These are phyloP conservation scores for Penicillium sp. DNA, from an alignment of 2,329 filamentous ascomycete species.

Conservation along the genomic window DNA sequence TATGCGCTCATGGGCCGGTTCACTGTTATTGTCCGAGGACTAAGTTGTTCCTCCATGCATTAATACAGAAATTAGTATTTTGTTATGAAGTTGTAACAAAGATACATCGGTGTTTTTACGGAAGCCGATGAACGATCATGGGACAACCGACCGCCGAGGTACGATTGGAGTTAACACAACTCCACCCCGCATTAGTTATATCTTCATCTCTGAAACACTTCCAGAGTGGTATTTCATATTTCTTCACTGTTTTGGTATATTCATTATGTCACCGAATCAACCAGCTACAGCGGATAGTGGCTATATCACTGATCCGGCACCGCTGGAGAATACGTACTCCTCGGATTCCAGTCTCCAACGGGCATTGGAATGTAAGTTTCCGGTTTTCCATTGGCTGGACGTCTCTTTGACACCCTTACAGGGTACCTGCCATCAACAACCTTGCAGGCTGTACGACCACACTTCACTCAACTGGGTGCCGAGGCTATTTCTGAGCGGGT, in stretches of 20 bases:
- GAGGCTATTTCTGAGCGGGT: slow-evolving; percentile 35
- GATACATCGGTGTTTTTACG: slow-evolving; percentile 3
- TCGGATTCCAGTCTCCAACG: slow-evolving; percentile 58
- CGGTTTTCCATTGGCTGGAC: background rate
- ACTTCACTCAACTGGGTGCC: slow-evolving; percentile 29
- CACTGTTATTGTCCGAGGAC: too few relatives aligned
- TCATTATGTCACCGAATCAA: slow-evolving; percentile 11
- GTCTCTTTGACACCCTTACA: slow-evolving; percentile 3
- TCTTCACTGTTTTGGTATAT: background rate
- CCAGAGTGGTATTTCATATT: background rate
- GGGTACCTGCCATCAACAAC: slow-evolving; percentile 52
- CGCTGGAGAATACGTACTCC: slow-evolving; percentile 58
- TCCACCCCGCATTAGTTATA: background rate
- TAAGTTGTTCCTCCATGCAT: too few relatives aligned
- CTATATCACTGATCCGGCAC: slow-evolving; percentile 58
- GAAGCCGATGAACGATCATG: slow-evolving; percentile 13
- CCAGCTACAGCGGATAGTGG: slow-evolving; percentile 46
- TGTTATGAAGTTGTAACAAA: background rate
- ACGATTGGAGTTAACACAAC: slow-evolving; percentile 3
- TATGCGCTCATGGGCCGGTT: too few relatives aligned
- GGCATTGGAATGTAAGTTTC: slow-evolving; percentile 51
- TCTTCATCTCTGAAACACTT: background rate
- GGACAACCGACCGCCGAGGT: slow-evolving; percentile 20
- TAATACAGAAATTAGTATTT: background rate
- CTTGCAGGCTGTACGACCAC: slow-evolving; percentile 52